A percentile compares a stretch with the other conserved stretches of the same genome.
These are phyloP conservation scores for Trametes maxima DNA, from an alignment of 768 basidiomycete genomes.

Conservation along the genomic window DNA sequence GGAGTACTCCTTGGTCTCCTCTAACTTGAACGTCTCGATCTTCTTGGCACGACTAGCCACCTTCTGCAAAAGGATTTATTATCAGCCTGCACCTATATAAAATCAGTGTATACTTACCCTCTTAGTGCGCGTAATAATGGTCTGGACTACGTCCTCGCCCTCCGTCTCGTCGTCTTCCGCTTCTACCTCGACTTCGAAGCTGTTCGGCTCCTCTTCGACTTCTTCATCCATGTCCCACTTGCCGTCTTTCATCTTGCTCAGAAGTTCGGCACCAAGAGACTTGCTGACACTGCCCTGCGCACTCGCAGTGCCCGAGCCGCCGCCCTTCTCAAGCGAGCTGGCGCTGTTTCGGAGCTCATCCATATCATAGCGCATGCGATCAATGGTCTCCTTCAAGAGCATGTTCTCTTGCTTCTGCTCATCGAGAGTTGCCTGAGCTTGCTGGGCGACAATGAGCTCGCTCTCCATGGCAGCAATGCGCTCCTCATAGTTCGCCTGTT, in stretches of 20 bases:
- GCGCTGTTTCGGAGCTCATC: constrained; percentile 78
- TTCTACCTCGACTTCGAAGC: constrained; percentile 34
- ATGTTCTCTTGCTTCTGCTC: constrained; percentile 96
- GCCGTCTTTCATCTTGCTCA: constrained; percentile 59
- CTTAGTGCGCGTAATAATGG: constrained; percentile 86
- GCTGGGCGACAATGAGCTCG: constrained; percentile 70
- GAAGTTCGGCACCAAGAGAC: constrained; percentile 73
- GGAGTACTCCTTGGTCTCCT: constrained; percentile 74
- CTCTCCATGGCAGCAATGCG: constrained; percentile 69
- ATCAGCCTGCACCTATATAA: background rate
- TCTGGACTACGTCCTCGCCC: constrained; percentile 78
- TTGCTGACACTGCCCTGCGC: constrained; percentile 63
- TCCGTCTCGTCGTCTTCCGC: constrained; percentile 57
- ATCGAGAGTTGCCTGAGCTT: constrained; percentile 75
- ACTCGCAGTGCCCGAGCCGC: constrained; percentile 49
- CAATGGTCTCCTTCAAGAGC: constrained; percentile 93
- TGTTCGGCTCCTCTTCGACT: constrained; percentile 40
- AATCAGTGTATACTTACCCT: constrained; percentile 48
- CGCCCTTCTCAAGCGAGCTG: constrained; percentile 36
- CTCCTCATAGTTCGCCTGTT: constrained; percentile 72
- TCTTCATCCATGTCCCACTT: constrained; percentile 41
- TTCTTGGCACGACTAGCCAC: constrained; percentile 62
- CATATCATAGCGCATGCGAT: constrained; percentile 91
- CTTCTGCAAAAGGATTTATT: constrained; percentile 47
- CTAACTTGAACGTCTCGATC: constrained; percentile 46